Evolutionary conservation across 805 yeast genomes (phyloP).

Genomic region (Wickerhamiella brachini): DNA sequence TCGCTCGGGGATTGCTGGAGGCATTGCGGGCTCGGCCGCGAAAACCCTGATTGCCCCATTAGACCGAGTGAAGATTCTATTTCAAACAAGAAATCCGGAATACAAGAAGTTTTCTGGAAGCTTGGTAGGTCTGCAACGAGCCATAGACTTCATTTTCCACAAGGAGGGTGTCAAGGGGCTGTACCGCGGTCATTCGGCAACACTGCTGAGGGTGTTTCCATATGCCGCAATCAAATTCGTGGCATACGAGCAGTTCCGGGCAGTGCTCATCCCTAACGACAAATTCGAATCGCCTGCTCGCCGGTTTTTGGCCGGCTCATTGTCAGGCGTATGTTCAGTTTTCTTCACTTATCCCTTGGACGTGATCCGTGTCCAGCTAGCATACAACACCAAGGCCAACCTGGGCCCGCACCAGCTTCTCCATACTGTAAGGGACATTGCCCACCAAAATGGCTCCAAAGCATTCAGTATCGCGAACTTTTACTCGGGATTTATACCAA

Average conservation of each 20-base stretch:
- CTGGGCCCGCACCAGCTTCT: constrained; percentile 19
- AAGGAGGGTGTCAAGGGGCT: constrained; percentile 69
- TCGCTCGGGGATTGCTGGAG: constrained; percentile 86
- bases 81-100: constrained; percentile 90
- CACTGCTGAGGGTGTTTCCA: constrained; percentile 81
- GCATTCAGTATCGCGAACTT: constrained; percentile 41
- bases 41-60: constrained; percentile 90
- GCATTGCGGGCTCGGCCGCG: constrained; percentile 91
- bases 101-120: constrained; percentile 71
- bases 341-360: constrained; percentile 87
- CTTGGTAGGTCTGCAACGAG: constrained; percentile 57
- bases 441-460: constrained; percentile 19
- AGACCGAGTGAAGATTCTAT: constrained; percentile 86
- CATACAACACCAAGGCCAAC: constrained; percentile 54
- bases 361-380: constrained; percentile 77
- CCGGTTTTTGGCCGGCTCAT: constrained; percentile 74
- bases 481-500: constrained; percentile 89
- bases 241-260: constrained; percentile 84
- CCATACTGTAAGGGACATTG: constrained; percentile 21
- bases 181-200: constrained; percentile 92
- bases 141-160: constrained; percentile 50
- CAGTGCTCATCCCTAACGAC: constrained; percentile 61
- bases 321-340: constrained; percentile 80
- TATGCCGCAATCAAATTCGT: constrained; percentile 96
- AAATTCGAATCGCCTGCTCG: constrained; percentile 67